Evolutionary conservation across 2,329 filamentous ascomycete genomes (phyloP).

Genomic region (Aaosphaeria pasadenensis): DNA sequence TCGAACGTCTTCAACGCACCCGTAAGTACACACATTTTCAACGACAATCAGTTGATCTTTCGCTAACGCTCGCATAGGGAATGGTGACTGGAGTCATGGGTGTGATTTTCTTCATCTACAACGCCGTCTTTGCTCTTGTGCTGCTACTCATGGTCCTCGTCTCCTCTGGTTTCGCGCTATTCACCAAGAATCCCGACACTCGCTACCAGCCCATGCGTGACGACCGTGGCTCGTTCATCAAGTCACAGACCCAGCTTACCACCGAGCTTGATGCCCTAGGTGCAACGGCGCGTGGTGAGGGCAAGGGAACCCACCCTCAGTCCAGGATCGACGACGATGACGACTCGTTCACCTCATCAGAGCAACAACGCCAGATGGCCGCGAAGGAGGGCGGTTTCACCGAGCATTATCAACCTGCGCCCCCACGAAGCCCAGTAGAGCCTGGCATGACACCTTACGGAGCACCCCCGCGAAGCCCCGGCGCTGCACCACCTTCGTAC

Average conservation of each 20-base stretch:
- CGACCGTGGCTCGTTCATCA: constrained; percentile 95
- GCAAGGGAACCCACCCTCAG: constrained; percentile 42
- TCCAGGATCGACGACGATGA: constrained; percentile 71
- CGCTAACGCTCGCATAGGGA: constrained; percentile 43
- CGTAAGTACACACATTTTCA: constrained; percentile 41
- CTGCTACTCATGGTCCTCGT: constrained; percentile 79
- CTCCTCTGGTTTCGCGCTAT: constrained; percentile 73
- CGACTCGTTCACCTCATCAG: constrained; percentile 58
- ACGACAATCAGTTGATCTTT: not conserved
- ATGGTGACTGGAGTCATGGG: constrained; percentile 86
- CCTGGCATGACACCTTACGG: constrained; percentile 37
- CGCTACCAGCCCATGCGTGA: constrained; percentile 97
- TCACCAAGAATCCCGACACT: constrained; percentile 90
- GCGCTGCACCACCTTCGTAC: constrained; percentile 22
- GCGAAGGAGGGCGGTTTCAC: constrained; percentile 38
- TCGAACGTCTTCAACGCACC: constrained; percentile 83
- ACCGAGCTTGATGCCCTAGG: constrained; percentile 89
- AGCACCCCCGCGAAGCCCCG: constrained; percentile 8
- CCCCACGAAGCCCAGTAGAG: constrained; percentile 48
- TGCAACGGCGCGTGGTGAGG: constrained; percentile 81
- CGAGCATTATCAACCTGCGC: constrained; percentile 39
- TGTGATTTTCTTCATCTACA: constrained; percentile 83
- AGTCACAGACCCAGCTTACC: constrained; percentile 82
- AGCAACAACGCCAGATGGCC: constrained; percentile 26
- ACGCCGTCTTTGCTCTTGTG: constrained; percentile 78